A percentile compares a stretch with the other conserved stretches of the same genome.
Conservation (phyloP, 768 basidiomycete genomes). For the Ephemerocybe angulata region DNA sequence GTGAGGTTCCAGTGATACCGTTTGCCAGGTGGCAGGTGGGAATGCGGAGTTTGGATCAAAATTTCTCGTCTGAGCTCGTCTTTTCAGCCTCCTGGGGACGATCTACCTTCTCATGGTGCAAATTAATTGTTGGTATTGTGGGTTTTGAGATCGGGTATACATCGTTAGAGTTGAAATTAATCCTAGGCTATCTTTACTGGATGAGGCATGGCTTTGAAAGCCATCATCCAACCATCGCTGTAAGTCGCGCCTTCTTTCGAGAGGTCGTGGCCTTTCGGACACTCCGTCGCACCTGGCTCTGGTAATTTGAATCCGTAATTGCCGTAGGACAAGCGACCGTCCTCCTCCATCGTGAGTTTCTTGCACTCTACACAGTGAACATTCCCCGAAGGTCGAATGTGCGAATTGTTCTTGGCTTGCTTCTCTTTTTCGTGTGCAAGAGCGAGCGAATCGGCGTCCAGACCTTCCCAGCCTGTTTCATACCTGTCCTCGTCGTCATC, state of each 20-base stretch:
- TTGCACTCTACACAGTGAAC: background rate
- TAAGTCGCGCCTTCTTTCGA: background rate
- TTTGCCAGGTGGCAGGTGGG: too few species aligned
- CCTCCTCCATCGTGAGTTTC: background rate
- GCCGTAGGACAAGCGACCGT: background rate
- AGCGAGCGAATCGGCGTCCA: background rate
- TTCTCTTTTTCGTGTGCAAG: background rate
- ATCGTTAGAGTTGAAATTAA: too few species aligned
- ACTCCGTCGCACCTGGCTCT: background rate
- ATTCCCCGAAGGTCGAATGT: background rate
- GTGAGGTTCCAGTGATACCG: too few species aligned
- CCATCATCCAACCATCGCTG: background rate
- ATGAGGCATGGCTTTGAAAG: background rate
- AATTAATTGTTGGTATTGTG: too few species aligned
- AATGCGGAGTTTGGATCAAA: too few species aligned
- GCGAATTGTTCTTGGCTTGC: background rate
- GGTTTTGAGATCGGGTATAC: too few species aligned
- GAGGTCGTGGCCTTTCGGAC: background rate
- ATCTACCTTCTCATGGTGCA: too few species aligned
- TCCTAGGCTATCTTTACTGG: background rate
- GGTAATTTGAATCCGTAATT: background rate
- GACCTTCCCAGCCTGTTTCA: background rate
- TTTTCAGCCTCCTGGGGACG: too few species aligned
- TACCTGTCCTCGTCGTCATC: background rate
- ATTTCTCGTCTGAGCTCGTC: too few species aligned